phyloP scores from a whole-genome alignment of 1,284 basidiomycete genomes.

The Schizophyllum commune region DNA sequence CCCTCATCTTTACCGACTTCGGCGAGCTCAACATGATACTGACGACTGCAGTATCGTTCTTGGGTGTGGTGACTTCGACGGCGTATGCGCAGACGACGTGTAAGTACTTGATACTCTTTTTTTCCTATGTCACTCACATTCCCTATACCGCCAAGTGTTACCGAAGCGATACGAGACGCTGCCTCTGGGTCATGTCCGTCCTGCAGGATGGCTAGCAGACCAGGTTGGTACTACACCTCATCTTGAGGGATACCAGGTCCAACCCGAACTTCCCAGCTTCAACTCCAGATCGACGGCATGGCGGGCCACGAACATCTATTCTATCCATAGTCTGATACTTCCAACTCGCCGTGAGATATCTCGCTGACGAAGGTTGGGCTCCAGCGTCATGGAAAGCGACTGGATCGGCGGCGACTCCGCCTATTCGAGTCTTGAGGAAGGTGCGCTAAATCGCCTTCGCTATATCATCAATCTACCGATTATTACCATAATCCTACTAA shows the following conservation, averaged over 20 bases:
- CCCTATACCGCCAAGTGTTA: too few relatives aligned
- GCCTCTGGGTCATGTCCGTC: neutral
- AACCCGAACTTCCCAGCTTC: too few relatives aligned
- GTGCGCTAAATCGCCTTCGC: constrained; percentile 17
- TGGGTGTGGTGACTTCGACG: neutral
- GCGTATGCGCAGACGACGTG: neutral
- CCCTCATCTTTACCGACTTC: neutral
- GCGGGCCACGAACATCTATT: constrained; percentile 51
- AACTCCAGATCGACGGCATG: constrained; percentile 44
- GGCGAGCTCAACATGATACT: neutral
- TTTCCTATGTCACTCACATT: too few relatives aligned
- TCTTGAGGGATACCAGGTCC: too few relatives aligned
- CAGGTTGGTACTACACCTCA: too few relatives aligned
- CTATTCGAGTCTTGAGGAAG: constrained; percentile 51
- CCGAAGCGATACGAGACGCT: neutral
- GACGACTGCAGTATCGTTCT: neutral
- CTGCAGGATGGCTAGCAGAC: neutral
- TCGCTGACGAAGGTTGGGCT: neutral
- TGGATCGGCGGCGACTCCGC: constrained; percentile 44
- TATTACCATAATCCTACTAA: neutral
- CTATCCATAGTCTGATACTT: constrained; percentile 38
- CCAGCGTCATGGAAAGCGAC: constrained; percentile 28
- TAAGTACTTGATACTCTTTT: neutral
- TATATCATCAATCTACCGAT: neutral
- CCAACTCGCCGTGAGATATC: neutral